Evolutionary conservation across 2,329 filamentous ascomycete genomes (phyloP).

Genomic region (Malbranchea cinnamomea): DNA sequence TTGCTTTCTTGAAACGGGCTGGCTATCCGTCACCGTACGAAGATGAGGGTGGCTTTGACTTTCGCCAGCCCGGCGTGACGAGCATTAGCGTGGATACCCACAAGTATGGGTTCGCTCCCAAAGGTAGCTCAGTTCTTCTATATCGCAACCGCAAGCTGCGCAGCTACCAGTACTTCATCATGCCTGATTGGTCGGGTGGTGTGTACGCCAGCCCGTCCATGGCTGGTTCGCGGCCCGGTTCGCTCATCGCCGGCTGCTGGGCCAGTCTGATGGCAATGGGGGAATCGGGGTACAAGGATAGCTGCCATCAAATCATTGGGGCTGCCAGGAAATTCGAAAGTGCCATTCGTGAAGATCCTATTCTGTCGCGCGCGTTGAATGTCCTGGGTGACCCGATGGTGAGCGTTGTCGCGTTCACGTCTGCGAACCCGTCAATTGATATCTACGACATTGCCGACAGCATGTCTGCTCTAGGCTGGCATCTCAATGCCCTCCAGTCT

Average conservation of each 20-base stretch:
- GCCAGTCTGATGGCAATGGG: conserved; percentile 78
- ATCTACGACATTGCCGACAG: conserved; percentile 89
- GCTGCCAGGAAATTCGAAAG: conserved; percentile 68
- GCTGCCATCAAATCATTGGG: conserved; percentile 78
- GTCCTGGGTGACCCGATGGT: conserved; percentile 77
- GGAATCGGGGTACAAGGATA: conserved; percentile 72
- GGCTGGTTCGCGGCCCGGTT: conserved; percentile 80
- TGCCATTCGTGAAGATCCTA: conserved; percentile 54
- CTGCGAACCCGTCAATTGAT: conserved; percentile 55
- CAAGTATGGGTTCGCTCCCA: conserved; percentile 97
- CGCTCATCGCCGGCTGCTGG: conserved; percentile 93
- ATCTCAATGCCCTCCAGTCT: conserved; percentile 83
- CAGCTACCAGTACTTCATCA: conserved; percentile 91
- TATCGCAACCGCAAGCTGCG: conserved; percentile 71
- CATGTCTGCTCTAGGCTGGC: conserved; percentile 77
- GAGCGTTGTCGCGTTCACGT: conserved; percentile 75
- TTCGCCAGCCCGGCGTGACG: conserved; percentile 83
- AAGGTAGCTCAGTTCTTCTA: conserved; percentile 85
- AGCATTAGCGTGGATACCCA: conserved; percentile 95
- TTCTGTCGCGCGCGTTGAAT: conserved; percentile 56
- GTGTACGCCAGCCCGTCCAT: conserved; percentile 90
- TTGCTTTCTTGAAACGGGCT: conserved; percentile 83
- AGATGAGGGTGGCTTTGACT: conserved; percentile 76
- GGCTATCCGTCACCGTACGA: conserved; percentile 50
- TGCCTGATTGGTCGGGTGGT: conserved; percentile 85